Base-by-base conservation (phyloP, 2,329 filamentous ascomycete genomes). In the Colletotrichum sp. region DNA sequence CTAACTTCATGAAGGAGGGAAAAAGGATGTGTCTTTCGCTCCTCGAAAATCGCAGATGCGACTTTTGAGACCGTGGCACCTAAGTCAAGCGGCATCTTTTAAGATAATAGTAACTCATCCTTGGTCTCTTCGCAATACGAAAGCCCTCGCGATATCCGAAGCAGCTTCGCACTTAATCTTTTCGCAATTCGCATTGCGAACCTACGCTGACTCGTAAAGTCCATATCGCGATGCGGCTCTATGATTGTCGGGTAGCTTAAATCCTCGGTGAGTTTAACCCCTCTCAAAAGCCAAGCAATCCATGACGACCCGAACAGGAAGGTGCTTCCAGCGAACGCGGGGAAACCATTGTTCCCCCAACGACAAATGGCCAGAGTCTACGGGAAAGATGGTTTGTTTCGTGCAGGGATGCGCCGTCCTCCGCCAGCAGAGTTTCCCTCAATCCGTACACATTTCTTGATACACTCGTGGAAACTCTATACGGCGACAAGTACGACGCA, bases 101-200 rank as follows among this genome's bases (percentile, higher is more conserved):
- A 2, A 44, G 4, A 6, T n/a, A 0, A n/a, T 2, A 44, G 3
- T 6, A 0, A 4, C 12, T n/a, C 9, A n/a, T n/a, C 39, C 0
- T 2, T 12, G 0, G 4, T n/a, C 1, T n/a, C 19, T 49, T n/a
- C 19, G 19, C 5, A 12, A 4, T 49, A 49, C 39, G 9, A 49
- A 12, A 12, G 39, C 3, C 5, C 2, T 49, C 19, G 44, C 0
- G n/a, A 0, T 8, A 22, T 13, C 44, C 6, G 6, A 7, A 22
- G 6, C n/a, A 52, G 3, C 6, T 8, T 49, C 6, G 11, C 44
- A 49, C n/a, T 13, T 22, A 22, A 7, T 49, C 11, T 49, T 13
- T 49, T 13, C 8, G 16, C 44, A 49, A 13, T 49, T 22, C 44
- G n/a, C 44, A 13, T 22, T 19, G 39, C 19, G 0, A 44, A 44